Evolutionary conservation across 345 rosid genomes (phyloP).

Genomic region (Excoecaria agallocha): DNA sequence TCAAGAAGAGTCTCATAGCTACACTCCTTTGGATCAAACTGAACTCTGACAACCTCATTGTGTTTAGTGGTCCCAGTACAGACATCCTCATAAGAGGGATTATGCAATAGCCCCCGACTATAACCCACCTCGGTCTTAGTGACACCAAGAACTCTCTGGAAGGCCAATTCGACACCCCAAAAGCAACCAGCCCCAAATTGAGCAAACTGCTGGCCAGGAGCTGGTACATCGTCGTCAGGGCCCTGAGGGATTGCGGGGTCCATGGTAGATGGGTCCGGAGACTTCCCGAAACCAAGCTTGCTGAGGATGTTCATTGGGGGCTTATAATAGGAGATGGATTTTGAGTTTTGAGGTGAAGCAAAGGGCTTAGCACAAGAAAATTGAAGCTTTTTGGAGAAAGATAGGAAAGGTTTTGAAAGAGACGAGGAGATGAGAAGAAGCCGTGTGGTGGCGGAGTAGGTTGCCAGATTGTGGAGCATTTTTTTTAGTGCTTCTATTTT

Average conservation of each 20-base stretch:
- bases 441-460: conserved; percentile 6
- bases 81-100: conserved; percentile 74
- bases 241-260: conserved; percentile 70
- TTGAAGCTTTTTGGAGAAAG: conserved; percentile 14
- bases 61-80: conserved; percentile 73
- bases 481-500: background rate
- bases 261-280: conserved; percentile 44
- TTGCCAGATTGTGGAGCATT: conserved; percentile 18
- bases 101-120: conserved; percentile 54
- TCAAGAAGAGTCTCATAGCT: conserved; percentile 66
- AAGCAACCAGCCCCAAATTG: conserved; percentile 97
- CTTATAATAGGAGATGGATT: conserved; percentile 24
- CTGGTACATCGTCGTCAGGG: conserved; percentile 66
- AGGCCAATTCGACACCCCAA: conserved; percentile 91
- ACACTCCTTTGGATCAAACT: conserved; percentile 79
- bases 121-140: conserved; percentile 88
- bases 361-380: conserved; percentile 16
- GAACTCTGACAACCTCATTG: conserved; percentile 79
- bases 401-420: conserved; percentile 8
- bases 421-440: conserved; percentile 16
- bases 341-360: conserved; percentile 9
- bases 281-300: conserved; percentile 69
- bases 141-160: conserved; percentile 82
- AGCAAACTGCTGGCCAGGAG: conserved; percentile 68
- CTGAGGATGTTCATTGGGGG: conserved; percentile 83